Evolutionary conservation across 2,329 filamentous ascomycete species (phyloP).

Genomic region (Neopestalotiopsis rosae): DNA sequence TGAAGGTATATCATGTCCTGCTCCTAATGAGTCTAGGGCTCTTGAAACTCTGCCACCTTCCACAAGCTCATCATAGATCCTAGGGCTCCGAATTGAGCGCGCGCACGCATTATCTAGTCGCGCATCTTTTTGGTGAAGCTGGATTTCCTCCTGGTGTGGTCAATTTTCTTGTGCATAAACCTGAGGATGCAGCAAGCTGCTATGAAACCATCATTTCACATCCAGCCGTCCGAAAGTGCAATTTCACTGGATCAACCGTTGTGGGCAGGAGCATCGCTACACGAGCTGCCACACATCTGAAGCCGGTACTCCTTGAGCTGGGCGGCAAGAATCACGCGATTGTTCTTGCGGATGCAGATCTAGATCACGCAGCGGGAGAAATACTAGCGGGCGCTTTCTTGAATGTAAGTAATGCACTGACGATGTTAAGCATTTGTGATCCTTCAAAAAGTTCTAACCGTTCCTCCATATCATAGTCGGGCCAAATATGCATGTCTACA

Average conservation of each 20-base stretch:
- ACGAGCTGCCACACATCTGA: conserved; percentile 44
- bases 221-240: conserved; percentile 43
- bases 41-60: no score
- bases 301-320: conserved; percentile 52
- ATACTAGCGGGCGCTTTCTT: neutral
- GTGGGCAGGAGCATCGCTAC: conserved; percentile 48
- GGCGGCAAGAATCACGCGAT: conserved; percentile 52
- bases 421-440: no score
- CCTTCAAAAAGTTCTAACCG: neutral
- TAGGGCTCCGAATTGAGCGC: no score
- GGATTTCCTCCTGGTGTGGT: conserved; percentile 47
- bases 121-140: conserved; percentile 42
- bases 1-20: conserved; percentile 39
- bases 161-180: conserved; percentile 41
- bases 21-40: neutral
- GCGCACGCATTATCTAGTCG: conserved; percentile 37
- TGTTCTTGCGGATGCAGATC: conserved; percentile 49
- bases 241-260: conserved; percentile 49
- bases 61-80: no score
- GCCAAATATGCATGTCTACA: conserved; percentile 42
- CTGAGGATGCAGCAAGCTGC: conserved; percentile 39
- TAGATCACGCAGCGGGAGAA: conserved; percentile 43
- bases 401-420: no score
- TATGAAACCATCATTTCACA: conserved; percentile 43
- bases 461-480: conserved; percentile 30